Conservation (phyloP, 2,329 filamentous ascomycete genomes). For the Magnaporthiopsis rhizophila region DNA sequence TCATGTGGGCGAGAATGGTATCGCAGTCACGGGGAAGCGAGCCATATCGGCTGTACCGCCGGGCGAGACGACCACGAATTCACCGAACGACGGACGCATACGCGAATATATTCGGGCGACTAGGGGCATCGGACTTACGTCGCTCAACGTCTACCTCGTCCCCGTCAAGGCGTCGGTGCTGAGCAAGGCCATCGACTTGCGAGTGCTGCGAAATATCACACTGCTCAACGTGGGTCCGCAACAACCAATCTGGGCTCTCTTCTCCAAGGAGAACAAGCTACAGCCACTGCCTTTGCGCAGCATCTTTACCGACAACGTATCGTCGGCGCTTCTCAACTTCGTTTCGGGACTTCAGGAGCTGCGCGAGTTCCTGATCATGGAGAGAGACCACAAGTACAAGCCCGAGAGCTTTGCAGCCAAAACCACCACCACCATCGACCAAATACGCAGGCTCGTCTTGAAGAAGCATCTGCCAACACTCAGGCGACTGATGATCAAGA, state of each 20-base stretch:
- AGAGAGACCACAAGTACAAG: slow-evolving; percentile 41
- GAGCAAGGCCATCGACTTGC: slow-evolving; percentile 47
- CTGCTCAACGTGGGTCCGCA: slow-evolving; percentile 58
- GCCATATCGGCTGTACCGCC: slow-evolving; percentile 6
- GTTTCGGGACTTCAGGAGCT: slow-evolving; percentile 44
- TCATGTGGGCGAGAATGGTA: slow-evolving; percentile 28
- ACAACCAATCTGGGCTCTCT: slow-evolving; percentile 48
- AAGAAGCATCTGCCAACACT: slow-evolving; percentile 49
- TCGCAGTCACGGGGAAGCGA: slow-evolving; percentile 20
- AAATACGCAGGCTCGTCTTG: slow-evolving; percentile 49
- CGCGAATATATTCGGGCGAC: slow-evolving; percentile 49
- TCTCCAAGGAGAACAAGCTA: slow-evolving; percentile 45
- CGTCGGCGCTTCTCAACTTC: slow-evolving; percentile 43
- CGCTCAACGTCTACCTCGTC: slow-evolving; percentile 48
- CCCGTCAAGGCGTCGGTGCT: slow-evolving; percentile 52
- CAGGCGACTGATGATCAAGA: slow-evolving; percentile 52
- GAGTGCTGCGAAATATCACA: slow-evolving; percentile 47
- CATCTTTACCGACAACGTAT: slow-evolving; percentile 58
- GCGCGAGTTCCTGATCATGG: slow-evolving; percentile 52
- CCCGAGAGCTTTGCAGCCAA: slow-evolving; percentile 45
- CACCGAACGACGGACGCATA: slow-evolving; percentile 18
- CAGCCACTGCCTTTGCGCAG: slow-evolving; percentile 44
- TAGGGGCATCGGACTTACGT: slow-evolving; percentile 48
- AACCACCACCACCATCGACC: slow-evolving; percentile 42
- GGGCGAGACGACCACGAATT: neutral